These are phyloP conservation scores for Fraxinus anomala DNA, from an alignment of 257 asterid genomes.

Conservation along the genomic window DNA sequence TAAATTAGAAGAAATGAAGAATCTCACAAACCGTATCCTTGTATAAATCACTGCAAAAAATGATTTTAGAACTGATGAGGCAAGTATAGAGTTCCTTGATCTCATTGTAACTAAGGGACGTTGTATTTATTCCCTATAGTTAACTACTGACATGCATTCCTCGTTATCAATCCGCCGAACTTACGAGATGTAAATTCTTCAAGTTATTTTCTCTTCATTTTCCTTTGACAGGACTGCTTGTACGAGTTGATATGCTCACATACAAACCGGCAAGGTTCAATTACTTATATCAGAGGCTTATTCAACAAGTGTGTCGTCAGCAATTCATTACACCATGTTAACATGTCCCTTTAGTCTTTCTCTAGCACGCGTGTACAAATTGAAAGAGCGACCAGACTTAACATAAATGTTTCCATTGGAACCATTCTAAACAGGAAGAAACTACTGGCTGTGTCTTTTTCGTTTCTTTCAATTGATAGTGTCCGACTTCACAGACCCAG, in stretches of 20 bases:
- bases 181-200: not conserved
- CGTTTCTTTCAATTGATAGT: not conserved
- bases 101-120: not conserved
- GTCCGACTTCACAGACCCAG: not conserved
- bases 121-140: not conserved
- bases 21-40: not conserved
- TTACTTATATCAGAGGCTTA: not conserved
- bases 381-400: not conserved
- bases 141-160: not conserved
- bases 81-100: slow-evolving; percentile 17
- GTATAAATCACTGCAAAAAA: slow-evolving; percentile 1
- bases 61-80: not conserved
- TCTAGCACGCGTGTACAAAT: not conserved
- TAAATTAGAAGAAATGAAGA: not conserved
- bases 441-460: not conserved
- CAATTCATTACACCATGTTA: not conserved
- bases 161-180: not conserved
- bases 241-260: not conserved
- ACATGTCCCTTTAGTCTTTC: not conserved
- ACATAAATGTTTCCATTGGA: not conserved
- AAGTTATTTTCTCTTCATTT: not conserved
- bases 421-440: not conserved
- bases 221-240: slow-evolving; percentile 9
- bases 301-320: not conserved
- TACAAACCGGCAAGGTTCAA: not conserved